phyloP scores from a whole-genome alignment of 805 yeast genomes.

The Ogataea kodamae region DNA sequence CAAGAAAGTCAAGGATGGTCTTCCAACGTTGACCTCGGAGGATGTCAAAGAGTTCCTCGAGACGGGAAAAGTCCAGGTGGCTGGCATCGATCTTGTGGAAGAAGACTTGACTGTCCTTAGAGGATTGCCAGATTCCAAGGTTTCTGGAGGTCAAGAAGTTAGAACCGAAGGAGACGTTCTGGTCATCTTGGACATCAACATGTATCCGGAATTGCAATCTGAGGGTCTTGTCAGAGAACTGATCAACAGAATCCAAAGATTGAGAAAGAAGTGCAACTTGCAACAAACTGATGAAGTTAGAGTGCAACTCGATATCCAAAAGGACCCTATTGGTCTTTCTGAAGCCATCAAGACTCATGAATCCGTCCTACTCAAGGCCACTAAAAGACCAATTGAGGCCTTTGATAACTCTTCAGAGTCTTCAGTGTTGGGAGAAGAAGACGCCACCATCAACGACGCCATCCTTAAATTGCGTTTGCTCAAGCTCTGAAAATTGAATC shows the following conservation, averaged over 20 bases:
- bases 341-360: slow-evolving; percentile 60
- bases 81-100: slow-evolving; percentile 78
- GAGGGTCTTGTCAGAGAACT: slow-evolving; percentile 97
- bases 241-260: slow-evolving; percentile 94
- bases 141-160: slow-evolving; percentile 72
- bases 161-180: slow-evolving; percentile 89
- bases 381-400: slow-evolving; percentile 59
- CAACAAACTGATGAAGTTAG: slow-evolving; percentile 92
- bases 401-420: slow-evolving; percentile 42
- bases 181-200: slow-evolving; percentile 80
- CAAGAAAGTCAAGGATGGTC: slow-evolving; percentile 89
- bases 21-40: slow-evolving; percentile 75
- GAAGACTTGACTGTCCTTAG: slow-evolving; percentile 91
- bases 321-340: slow-evolving; percentile 64
- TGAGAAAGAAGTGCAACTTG: slow-evolving; percentile 93
- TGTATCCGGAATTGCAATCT: slow-evolving; percentile 82
- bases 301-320: slow-evolving; percentile 74
- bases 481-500: slow-evolving; percentile 55
- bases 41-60: slow-evolving; percentile 75
- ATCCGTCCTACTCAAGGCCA: slow-evolving; percentile 70
- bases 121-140: slow-evolving; percentile 71
- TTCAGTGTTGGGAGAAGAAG: slow-evolving; percentile 78
- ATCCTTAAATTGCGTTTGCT: slow-evolving; percentile 74
- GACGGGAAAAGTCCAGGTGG: slow-evolving; percentile 76
- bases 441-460: slow-evolving; percentile 78